Percentiles rank a stretch among this genome's conserved stretches.
Evolutionary conservation across 2,329 filamentous ascomycete genomes (phyloP).

Genomic region (Thermoascus crustaceus): DNA sequence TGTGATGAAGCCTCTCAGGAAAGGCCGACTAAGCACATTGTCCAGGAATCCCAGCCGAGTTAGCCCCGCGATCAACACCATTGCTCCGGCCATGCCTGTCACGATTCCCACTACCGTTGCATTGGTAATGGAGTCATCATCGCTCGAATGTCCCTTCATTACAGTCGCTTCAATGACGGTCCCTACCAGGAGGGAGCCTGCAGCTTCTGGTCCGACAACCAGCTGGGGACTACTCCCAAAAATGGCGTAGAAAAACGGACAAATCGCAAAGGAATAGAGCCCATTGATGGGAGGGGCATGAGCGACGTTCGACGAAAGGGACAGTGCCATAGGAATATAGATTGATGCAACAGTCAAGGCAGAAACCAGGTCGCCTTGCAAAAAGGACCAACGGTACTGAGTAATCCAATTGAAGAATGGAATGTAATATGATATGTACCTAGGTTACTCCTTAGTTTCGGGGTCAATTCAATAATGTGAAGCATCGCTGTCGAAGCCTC

Average conservation of each 20-base stretch:
- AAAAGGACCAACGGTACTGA: slow-evolving; percentile 74
- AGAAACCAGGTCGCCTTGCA: slow-evolving; percentile 78
- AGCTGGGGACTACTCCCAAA: slow-evolving; percentile 88
- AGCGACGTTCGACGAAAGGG: slow-evolving; percentile 82
- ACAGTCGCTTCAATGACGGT: slow-evolving; percentile 74
- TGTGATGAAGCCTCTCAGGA: slow-evolving; percentile 90
- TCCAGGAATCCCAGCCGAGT: slow-evolving; percentile 86
- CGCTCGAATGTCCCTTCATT: slow-evolving; percentile 55
- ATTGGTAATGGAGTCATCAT: slow-evolving; percentile 62
- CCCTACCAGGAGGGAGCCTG: slow-evolving; percentile 82
- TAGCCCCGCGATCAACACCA: slow-evolving; percentile 79
- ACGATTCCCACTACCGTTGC: slow-evolving; percentile 81
- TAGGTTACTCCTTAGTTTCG: slow-evolving; percentile 26
- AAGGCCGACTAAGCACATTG: slow-evolving; percentile 85
- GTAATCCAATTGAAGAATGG: slow-evolving; percentile 84
- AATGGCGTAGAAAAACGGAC: slow-evolving; percentile 81
- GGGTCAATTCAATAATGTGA: too few species aligned
- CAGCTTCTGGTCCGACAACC: slow-evolving; percentile 90
- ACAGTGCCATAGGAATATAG: slow-evolving; percentile 95
- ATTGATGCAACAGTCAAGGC: slow-evolving; percentile 97
- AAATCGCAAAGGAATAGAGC: slow-evolving; percentile 88
- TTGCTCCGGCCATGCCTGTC: slow-evolving; percentile 76
- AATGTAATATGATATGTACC: slow-evolving; percentile 88
- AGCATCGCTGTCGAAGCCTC: background rate
- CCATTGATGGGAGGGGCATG: slow-evolving; percentile 92